phyloP scores from a whole-genome alignment of 495 filamentous ascomycete genomes.

The Xylaria nigripes region DNA sequence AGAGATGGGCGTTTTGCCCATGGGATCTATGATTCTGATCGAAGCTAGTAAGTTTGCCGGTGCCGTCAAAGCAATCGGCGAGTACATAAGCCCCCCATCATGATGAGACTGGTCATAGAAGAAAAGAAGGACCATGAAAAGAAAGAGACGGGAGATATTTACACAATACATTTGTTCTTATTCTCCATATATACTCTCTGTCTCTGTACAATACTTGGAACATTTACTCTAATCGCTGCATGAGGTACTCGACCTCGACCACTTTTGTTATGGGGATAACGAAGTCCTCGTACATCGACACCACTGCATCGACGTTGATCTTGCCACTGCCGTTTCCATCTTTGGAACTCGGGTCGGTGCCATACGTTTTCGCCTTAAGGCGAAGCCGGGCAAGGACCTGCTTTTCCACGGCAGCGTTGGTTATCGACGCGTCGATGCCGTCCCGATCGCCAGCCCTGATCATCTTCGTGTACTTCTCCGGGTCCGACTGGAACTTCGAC shows the following conservation, averaged over 20 bases:
- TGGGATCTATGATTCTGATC: conserved; percentile 71
- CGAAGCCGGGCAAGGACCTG: conserved; percentile 82
- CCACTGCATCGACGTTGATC: conserved; percentile 88
- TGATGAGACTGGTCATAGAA: conserved; percentile 15
- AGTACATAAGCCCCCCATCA: conserved; percentile 52
- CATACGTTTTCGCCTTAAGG: conserved; percentile 92
- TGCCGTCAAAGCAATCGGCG: conserved; percentile 60
- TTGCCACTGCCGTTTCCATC: conserved; percentile 42
- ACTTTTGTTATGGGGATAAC: conserved; percentile 96
- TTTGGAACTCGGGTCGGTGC: conserved; percentile 70
- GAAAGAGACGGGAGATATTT: neutral
- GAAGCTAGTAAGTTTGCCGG: conserved; percentile 58
- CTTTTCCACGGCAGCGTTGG: conserved; percentile 78
- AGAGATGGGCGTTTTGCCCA: conserved; percentile 79
- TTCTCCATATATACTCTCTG: neutral
- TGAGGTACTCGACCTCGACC: conserved; percentile 95
- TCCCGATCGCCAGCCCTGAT: conserved; percentile 70
- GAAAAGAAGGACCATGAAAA: conserved; percentile 9
- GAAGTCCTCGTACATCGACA: conserved; percentile 88
- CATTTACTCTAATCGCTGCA: conserved; percentile 66
- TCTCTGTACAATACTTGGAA: neutral
- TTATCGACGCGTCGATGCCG: conserved; percentile 85
- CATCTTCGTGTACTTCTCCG: conserved; percentile 66
- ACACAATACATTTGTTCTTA: neutral
- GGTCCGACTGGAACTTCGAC: conserved; percentile 86